Percentiles rank a stretch among this genome's conserved stretches.
These are phyloP conservation scores for Auriculariales sp. DNA, from an alignment of 768 basidiomycete genomes.

Conservation along the genomic window DNA sequence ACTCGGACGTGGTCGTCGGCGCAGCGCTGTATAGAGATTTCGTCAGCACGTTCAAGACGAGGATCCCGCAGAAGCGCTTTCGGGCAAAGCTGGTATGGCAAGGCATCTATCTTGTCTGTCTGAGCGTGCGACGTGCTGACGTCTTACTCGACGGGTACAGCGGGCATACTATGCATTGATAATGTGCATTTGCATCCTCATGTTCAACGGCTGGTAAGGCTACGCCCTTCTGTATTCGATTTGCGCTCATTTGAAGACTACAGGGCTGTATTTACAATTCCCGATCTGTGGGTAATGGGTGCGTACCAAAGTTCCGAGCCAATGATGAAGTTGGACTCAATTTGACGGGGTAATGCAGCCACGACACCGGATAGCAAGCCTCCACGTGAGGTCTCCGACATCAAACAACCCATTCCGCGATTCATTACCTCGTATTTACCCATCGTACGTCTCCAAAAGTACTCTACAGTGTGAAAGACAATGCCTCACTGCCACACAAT, in stretches of 20 bases:
- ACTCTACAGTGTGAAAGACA: not conserved
- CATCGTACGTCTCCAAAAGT: not conserved
- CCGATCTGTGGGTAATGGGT: not conserved
- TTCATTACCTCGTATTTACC: not conserved
- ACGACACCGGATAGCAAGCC: not conserved
- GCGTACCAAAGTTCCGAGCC: too few relatives aligned
- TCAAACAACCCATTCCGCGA: not conserved
- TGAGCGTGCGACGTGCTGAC: not conserved
- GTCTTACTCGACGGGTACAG: not conserved
- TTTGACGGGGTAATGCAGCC: too few relatives aligned
- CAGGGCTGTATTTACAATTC: not conserved
- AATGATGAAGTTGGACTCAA: not conserved
- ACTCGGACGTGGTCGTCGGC: not conserved
- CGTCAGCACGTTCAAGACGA: not conserved
- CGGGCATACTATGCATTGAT: conserved; percentile 6
- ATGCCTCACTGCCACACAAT: conserved; percentile 1
- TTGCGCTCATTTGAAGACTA: not conserved
- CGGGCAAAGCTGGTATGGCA: not conserved
- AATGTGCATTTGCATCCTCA: conserved; percentile 7
- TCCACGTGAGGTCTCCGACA: not conserved
- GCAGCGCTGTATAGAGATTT: not conserved
- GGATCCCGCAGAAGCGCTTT: not conserved
- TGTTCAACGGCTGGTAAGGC: conserved; percentile 9
- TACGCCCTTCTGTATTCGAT: not conserved
- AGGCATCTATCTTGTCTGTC: too few relatives aligned